phyloP scores from a whole-genome alignment of 1,284 basidiomycete genomes.

The Naganishia sp. region DNA sequence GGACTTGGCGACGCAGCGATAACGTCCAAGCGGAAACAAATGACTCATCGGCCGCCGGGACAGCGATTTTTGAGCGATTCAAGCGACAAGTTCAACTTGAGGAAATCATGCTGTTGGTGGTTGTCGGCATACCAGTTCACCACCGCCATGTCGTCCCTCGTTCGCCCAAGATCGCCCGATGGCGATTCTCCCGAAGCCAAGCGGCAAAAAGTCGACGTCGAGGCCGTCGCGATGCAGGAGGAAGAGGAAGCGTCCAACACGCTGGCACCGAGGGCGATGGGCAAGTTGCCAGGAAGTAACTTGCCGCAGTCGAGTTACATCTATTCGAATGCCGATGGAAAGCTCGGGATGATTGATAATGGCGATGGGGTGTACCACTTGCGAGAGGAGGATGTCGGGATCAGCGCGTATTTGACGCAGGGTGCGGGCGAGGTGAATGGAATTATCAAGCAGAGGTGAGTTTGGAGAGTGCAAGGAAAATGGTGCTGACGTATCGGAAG shows the following conservation, averaged over 20 bases:
- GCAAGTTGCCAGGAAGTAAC: constrained; percentile 9
- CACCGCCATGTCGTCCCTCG: not conserved
- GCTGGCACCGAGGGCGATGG: not conserved
- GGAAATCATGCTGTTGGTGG: not conserved
- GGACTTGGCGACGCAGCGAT: not conserved
- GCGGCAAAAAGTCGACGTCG: constrained; percentile 1
- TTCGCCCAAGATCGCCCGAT: constrained; percentile 6
- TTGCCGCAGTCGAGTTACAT: constrained; percentile 36
- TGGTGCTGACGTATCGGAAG: constrained; percentile 54
- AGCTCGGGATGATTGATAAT: constrained; percentile 16
- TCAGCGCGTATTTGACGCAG: constrained; percentile 78
- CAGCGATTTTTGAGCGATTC: not conserved
- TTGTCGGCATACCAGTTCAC: too few relatives aligned
- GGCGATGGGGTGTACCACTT: constrained; percentile 61
- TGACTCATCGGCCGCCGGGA: not conserved
- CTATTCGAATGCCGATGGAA: constrained; percentile 29
- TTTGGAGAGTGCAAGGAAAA: not conserved
- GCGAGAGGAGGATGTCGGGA: constrained; percentile 82
- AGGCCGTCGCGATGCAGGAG: not conserved
- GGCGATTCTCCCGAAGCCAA: constrained; percentile 3
- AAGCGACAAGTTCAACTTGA: not conserved
- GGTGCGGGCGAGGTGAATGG: constrained; percentile 74
- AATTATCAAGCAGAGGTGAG: constrained; percentile 91
- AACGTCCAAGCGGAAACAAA: not conserved
- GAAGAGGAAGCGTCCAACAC: constrained; percentile 25